Base-by-base conservation (phyloP, 2,329 filamentous ascomycete species). In the Colletotrichum filicis region DNA sequence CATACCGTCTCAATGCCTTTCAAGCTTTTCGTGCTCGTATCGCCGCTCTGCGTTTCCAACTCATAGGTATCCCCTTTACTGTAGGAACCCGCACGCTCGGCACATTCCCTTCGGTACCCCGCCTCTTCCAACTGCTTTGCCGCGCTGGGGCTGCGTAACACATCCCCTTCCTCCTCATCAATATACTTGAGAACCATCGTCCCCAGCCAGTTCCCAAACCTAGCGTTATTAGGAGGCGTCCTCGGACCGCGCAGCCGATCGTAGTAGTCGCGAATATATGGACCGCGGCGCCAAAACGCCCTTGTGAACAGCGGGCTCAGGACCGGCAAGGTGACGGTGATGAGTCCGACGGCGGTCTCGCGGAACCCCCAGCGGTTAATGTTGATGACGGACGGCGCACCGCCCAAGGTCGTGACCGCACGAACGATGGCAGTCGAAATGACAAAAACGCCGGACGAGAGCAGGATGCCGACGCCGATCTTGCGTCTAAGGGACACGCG, bases 371-470 rank as follows among this genome's bases (percentile, higher is more conserved):
- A 74, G 4, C 73, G 59, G 55, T 73, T 74, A 66, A 79, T 78
- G 49, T 75, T 79, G 66, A 79, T 79, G 7, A 78, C 71, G 9
- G 77, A 77, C 1, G 77, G 76, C 1, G 74, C 46, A 0, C 76
- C 76, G 2, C 58, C 52, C 12, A 79, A 73, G 0, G 78, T 79
- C 5, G 75, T 64, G 2, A 74, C 57, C 0, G 77, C 78, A 1
- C 78, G 75, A 4, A 79, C 67, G 19, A 79, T 60, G 0, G 78
- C 78, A 1, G 78, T 78, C 3, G 75, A 76, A 22, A 79, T 79
- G 42, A 79, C 66, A 62, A 79, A 79, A 4, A 79, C 22, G 9
- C 76, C 78, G 1, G 77, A 79, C 5, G 75, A 78, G 2, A 79
- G 68, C 5, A 79, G 70, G 1, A 79, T 46, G 1, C 75, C 70